Conservation (phyloP, 176 grass and related monocot species). For the Alopecurus myosuroides region DNA sequence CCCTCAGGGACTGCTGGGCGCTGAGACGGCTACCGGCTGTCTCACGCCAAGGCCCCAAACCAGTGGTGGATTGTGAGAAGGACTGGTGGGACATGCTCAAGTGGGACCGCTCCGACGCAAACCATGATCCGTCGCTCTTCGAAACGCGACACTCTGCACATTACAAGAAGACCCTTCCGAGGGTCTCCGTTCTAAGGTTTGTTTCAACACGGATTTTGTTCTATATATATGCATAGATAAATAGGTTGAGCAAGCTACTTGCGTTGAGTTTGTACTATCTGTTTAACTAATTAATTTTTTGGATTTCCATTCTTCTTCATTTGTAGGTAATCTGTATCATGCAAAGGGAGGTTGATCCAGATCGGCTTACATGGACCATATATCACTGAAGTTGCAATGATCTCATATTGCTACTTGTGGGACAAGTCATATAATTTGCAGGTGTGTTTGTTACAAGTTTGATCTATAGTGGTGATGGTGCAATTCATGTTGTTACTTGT, state of each 20-base stretch:
- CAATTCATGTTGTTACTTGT: too few relatives aligned
- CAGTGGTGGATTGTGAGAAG: background rate
- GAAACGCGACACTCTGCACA: background rate
- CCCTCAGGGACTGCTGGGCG: background rate
- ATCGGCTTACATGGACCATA: too few relatives aligned
- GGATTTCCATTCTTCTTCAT: too few relatives aligned
- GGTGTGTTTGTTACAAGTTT: too few relatives aligned
- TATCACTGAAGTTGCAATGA: too few relatives aligned
- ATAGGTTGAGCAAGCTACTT: background rate
- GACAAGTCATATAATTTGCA: too few relatives aligned
- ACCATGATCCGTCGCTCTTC: background rate
- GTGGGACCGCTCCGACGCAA: background rate
- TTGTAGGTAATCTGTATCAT: too few relatives aligned
- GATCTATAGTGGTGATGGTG: too few relatives aligned
- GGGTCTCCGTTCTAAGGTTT: background rate
- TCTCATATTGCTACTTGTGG: too few relatives aligned
- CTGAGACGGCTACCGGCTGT: background rate
- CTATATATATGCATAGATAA: background rate
- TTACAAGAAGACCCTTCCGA: background rate
- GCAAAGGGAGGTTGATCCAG: too few relatives aligned
- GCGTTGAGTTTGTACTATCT: background rate
- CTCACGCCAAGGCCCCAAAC: background rate
- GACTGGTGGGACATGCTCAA: background rate
- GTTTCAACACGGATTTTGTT: background rate
- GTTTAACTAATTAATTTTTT: background rate